Evolutionary conservation across 2,329 filamentous ascomycete species (phyloP).

Genomic region (Sphaceloma murrayae): DNA sequence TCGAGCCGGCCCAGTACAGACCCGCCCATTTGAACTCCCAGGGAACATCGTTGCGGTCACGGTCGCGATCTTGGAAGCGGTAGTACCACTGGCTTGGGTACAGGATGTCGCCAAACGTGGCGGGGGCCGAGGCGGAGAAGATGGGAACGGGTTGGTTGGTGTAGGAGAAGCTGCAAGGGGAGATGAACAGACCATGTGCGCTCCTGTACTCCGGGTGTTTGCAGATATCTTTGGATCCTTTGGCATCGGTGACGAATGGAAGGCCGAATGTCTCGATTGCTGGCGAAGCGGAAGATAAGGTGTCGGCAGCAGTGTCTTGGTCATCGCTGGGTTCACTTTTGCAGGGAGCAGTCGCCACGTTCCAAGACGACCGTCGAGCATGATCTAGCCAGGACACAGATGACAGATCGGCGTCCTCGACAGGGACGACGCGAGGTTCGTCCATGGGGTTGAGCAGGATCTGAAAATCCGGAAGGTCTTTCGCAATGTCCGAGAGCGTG

Average conservation of each 20-base stretch:
- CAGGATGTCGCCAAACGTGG: conserved; percentile 41
- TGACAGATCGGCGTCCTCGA: not conserved
- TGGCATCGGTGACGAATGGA: conserved; percentile 2
- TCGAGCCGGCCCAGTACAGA: conserved; percentile 51
- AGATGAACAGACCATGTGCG: conserved; percentile 39
- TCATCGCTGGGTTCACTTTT: too few relatives aligned
- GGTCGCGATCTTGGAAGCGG: conserved; percentile 35
- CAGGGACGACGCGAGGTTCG: conserved; percentile 37
- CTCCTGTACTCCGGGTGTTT: conserved; percentile 36
- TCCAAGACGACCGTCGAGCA: conserved; percentile 5
- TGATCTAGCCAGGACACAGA: not conserved
- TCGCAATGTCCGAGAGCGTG: conserved; percentile 2
- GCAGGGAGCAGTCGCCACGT: conserved; percentile 1
- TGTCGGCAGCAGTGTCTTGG: not conserved
- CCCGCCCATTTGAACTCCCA: conserved; percentile 45
- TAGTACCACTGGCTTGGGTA: conserved; percentile 42
- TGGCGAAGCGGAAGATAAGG: not conserved
- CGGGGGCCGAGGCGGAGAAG: conserved; percentile 37
- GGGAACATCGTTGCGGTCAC: conserved; percentile 32
- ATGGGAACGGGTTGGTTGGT: conserved; percentile 38
- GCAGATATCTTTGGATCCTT: conserved; percentile 33
- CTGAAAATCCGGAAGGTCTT: conserved; percentile 30
- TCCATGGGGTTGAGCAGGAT: conserved; percentile 43
- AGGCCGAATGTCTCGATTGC: conserved; percentile 8
- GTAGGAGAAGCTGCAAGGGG: conserved; percentile 36